phyloP scores from a whole-genome alignment of 2,329 filamentous ascomycete species.

The Verticillium nonalfalfae region DNA sequence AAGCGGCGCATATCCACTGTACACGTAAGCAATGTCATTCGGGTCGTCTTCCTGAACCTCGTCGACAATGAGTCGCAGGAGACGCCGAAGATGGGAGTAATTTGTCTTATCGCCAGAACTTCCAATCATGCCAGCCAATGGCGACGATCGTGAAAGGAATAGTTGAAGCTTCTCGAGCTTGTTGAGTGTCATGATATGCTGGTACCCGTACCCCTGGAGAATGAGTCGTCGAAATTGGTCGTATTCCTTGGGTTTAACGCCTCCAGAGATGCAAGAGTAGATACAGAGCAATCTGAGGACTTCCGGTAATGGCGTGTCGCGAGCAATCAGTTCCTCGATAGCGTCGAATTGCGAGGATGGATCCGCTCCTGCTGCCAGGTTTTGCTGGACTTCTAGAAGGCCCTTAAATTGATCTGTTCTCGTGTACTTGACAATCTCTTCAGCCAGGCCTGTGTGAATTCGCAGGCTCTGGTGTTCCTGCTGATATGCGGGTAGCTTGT shows the following conservation, averaged over 20 bases:
- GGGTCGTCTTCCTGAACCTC: constrained; percentile 94
- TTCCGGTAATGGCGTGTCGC: constrained; percentile 73
- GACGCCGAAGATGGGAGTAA: constrained; percentile 81
- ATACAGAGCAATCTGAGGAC: constrained; percentile 83
- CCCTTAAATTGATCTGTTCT: constrained; percentile 84
- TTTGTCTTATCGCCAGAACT: constrained; percentile 74
- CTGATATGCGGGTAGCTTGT: constrained; percentile 85
- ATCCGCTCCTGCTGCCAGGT: constrained; percentile 84
- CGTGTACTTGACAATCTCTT: constrained; percentile 93
- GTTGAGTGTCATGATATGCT: constrained; percentile 85
- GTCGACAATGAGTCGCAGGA: constrained; percentile 83
- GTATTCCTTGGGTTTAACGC: constrained; percentile 80
- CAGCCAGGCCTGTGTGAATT: constrained; percentile 83
- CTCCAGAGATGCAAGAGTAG: constrained; percentile 84
- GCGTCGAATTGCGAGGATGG: constrained; percentile 82
- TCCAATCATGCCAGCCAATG: constrained; percentile 74
- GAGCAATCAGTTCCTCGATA: constrained; percentile 91
- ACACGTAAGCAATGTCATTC: constrained; percentile 94
- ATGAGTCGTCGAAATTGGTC: constrained; percentile 85
- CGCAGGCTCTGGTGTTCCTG: constrained; percentile 91
- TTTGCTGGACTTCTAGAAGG: constrained; percentile 89
- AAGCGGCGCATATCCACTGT: constrained; percentile 92
- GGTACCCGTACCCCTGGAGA: constrained; percentile 88
- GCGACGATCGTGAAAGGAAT: constrained; percentile 69
- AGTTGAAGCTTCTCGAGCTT: constrained; percentile 86